Conservation (phyloP, 2,329 filamentous ascomycete genomes). For the Fusarium mexicanum region DNA sequence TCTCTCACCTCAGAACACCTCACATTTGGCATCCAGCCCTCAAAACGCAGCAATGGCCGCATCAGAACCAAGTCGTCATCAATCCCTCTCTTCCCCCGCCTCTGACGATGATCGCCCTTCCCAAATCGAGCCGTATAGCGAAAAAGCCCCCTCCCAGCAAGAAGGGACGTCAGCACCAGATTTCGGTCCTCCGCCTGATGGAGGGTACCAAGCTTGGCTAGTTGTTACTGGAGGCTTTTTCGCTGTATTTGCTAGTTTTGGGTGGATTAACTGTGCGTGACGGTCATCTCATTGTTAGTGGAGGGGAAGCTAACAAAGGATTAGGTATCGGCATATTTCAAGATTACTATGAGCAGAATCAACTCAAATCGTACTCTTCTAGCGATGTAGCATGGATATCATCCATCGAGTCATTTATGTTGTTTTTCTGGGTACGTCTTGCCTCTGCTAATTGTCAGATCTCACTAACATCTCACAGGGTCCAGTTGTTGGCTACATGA, state of each 20-base stretch:
- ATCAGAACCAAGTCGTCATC: neutral
- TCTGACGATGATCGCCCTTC: neutral
- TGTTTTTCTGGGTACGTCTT: slow-evolving; percentile 12
- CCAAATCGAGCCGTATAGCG: neutral
- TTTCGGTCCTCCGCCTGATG: neutral
- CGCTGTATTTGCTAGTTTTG: slow-evolving; percentile 8
- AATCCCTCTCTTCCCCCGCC: neutral
- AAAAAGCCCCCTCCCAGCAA: neutral
- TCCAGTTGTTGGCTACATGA: slow-evolving; percentile 68
- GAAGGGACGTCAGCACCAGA: neutral
- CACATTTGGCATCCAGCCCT: fast-evolving
- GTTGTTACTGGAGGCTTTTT: slow-evolving; percentile 6
- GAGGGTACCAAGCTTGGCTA: neutral
- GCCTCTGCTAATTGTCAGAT: fast-evolving
- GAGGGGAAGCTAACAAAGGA: neutral
- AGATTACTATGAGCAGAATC: slow-evolving; percentile 7
- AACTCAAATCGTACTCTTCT: neutral
- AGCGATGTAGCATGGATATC: slow-evolving; percentile 13
- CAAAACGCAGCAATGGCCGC: neutral
- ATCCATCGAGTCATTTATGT: slow-evolving; percentile 9
- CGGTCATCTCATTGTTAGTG: fast-evolving
- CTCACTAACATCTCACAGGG: slow-evolving; percentile 48
- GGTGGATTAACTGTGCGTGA: slow-evolving; percentile 9
- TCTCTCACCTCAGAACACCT: too few relatives aligned
- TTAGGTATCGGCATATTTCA: slow-evolving; percentile 17